Base-by-base conservation (phyloP, 352 stramenopile species). In the Phytophthora nicotianae region DNA sequence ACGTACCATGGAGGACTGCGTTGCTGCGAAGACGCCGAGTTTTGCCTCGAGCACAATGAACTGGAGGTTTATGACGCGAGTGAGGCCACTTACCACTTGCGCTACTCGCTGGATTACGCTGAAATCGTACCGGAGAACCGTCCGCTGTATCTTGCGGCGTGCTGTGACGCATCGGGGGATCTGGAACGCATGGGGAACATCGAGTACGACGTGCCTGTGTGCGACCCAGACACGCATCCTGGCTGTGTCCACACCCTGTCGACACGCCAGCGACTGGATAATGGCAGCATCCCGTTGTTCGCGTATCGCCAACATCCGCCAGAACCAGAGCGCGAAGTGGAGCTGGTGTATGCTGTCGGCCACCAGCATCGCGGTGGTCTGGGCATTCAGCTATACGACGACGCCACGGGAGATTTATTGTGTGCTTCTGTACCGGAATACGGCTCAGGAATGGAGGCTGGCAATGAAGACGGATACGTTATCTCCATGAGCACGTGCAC, bases 181-280 rank as follows among this genome's bases (percentile, higher is more conserved):
- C 58, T 90, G 10, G 53, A 65, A 3, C 63, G 84, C 61, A 82
- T 86, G 58, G 84, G 84, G 23, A 91, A 91, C 58, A 58, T 93
- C 19, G 84, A 93, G 65, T 93, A 93, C 67, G 83, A 93, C 60
- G 74, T 93, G 19, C 84, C 84, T 0, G 26, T 66, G 38, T 93
- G 84, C 49, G 72, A 91, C 55, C 78, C 71, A 5, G 77, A 77
- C 48, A 72, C 77, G 8, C 83, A 91, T 47, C 82, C 84, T 32
- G 84, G 84, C 46, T 93, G 84, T 51, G 79, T 91, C 26, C 82
- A 93, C 73, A 91, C 84, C 43, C 68, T 93, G 19, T 77, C 84
- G 65, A 91, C 84, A 35, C 69, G 75, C 13, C 84, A 93, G 67
- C 61, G 68, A 20, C 55, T 92, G 9, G 79, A 90, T 58, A 57